Base-by-base conservation (phyloP, 2,329 filamentous ascomycete species). In the Xylariaceae sp. region DNA sequence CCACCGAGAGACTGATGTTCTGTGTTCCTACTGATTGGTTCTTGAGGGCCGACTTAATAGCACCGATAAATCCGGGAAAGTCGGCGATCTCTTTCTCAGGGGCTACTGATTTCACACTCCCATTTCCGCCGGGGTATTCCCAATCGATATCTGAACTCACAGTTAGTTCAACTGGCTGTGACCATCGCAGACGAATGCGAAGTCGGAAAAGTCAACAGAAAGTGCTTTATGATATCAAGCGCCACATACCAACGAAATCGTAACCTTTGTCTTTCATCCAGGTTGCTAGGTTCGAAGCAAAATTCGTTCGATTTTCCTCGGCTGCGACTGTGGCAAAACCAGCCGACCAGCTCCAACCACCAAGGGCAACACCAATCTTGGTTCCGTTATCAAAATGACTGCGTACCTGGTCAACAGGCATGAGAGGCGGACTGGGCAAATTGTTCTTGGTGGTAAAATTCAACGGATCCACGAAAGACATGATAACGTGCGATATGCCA, bases 121-220 rank as follows among this genome's bases (percentile, higher is more conserved):
- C 61, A 37, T 59, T 54, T 51, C 61, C 61, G 35, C 61, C 61
- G 4, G 61, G 61, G 9, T 63, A 63, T 47, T 63, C 61, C 61
- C 61, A 63, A 39, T 63, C 61, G 35, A 61, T 56, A 17, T 63
- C 61, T 63, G 15, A 13, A 47, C 18, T 15, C 4, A 52, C 2
- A 9, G 8, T 59, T 54, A 62, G 51, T 11, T 15, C 2, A 34
- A 48, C 4, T 17, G 5, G 8, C 2, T 1, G 6, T 6, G 15
- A 13, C 10, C 34, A 34, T n/a, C 2, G 2, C 2, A n/a, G 2
- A 11, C 11, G 6, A 17, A 17, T 34, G 50, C 15, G 35, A 15
- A 37, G 37, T 17, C 3, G 10, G 9, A 7, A 34, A 37, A 17
- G 11, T 42, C 8, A 18, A 18, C 17, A 37, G 23, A 7, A 23